Percentiles rank a stretch among this genome's conserved stretches.
Conservation (phyloP, 805 yeast genomes). For the Metschnikowia anglica region DNA sequence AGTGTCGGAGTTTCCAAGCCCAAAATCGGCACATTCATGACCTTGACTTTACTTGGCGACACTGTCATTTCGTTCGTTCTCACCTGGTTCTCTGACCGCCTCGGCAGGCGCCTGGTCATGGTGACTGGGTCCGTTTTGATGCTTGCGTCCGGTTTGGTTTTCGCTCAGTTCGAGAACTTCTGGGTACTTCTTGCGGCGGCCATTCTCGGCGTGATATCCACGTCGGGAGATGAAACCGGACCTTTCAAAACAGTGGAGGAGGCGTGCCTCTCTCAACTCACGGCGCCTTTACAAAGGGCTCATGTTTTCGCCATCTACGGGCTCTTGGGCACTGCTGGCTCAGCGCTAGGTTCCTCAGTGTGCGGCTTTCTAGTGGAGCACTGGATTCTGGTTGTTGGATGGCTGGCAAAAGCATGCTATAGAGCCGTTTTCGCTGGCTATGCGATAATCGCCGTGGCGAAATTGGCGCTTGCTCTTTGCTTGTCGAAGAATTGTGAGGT, state of each 20-base stretch:
- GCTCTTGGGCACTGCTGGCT: conserved; percentile 65
- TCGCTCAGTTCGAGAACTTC: conserved; percentile 56
- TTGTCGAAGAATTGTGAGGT: conserved; percentile 57
- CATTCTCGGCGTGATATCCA: conserved; percentile 80
- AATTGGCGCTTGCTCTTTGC: conserved; percentile 49
- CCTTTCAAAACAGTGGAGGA: conserved; percentile 88
- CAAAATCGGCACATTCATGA: conserved; percentile 75
- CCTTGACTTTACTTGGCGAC: conserved; percentile 77
- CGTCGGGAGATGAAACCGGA: conserved; percentile 88
- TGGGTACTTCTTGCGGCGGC: conserved; percentile 65
- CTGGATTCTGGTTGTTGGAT: conserved; percentile 31
- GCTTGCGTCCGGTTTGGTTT: conserved; percentile 64
- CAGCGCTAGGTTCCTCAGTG: conserved; percentile 66
- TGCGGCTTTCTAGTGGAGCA: conserved; percentile 61
- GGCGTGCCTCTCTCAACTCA: conserved; percentile 75
- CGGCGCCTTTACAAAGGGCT: conserved; percentile 62
- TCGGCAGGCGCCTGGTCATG: conserved; percentile 70
- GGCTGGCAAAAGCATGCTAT: conserved; percentile 47
- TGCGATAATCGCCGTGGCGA: conserved; percentile 51
- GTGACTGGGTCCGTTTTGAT: conserved; percentile 63
- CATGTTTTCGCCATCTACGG: conserved; percentile 76
- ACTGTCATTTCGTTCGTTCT: conserved; percentile 65
- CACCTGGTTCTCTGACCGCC: conserved; percentile 72
- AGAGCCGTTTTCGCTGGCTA: conserved; percentile 57
- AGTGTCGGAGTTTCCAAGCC: conserved; percentile 54